Evolutionary conservation across 768 basidiomycete genomes (phyloP), one percentile per base, ranked within the genome.

Genomic region (Suillus sp.): DNA sequence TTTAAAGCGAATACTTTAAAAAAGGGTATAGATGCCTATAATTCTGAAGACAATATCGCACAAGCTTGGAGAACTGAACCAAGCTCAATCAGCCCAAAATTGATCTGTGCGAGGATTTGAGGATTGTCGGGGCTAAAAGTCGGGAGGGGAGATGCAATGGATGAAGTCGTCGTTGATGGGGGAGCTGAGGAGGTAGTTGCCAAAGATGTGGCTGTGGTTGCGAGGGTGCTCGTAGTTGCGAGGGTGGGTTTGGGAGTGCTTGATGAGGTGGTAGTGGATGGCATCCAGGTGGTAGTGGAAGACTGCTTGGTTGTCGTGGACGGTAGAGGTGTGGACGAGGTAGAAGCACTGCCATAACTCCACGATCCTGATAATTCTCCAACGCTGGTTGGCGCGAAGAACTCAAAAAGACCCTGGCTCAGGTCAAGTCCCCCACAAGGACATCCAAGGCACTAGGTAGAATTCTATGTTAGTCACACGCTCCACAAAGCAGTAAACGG

Each of bases 321-420:
- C 9, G 62, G 42, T 7, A 64, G 56, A 1, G 70, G 67, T 25
- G 71, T 66, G 56, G 67, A 73, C 51, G 50, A 51, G 30, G 73
- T 62, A 2, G 65, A 57, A 8, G 70, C 35, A n/a, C 65, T 64
- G 8, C 62, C 70, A 22, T 74, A 80, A 16, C 59, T 64, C 84
- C 86, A 86, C 3, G 67, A 64, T 2, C 80, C 80, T 30, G 71
- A 62, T 25, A 84, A 60, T 16, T 76, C 71, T 40, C 83, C 83
- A 6, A 66, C 60, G 18, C 50, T 58, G 14, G 71, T 54, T 25
- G 72, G 64, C 1, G 73, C 82, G 61, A 85, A 80, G 67, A 69
- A 72, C 3, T 70, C 4, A 67, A 85, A 85, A n/a, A 87, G 78
- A 18, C 76, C 77, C 1, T 70, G 66, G 8, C 80, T 81, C 22